These are phyloP conservation scores for Lipomyces lipofer DNA, from an alignment of 805 yeast species.

Conservation along the genomic window DNA sequence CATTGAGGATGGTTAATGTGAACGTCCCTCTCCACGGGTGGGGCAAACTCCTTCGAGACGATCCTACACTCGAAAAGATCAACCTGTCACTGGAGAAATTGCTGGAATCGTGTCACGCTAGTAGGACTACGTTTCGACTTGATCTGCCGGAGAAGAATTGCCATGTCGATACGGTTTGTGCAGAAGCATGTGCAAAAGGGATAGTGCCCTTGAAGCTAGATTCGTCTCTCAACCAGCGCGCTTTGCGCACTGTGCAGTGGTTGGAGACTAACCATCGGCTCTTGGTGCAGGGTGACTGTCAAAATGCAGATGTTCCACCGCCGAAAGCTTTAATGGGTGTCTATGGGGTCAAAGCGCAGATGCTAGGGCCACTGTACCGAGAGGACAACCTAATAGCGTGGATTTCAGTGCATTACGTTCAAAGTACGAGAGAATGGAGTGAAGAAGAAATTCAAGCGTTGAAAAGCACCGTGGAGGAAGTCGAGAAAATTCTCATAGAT, in stretches of 20 bases:
- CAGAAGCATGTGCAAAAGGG: constrained; percentile 17
- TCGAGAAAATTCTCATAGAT: neutral
- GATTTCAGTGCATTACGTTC: constrained; percentile 18
- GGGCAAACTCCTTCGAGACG: constrained; percentile 17
- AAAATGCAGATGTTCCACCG: constrained; percentile 12
- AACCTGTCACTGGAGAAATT: constrained; percentile 1
- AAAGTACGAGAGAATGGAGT: constrained; percentile 10
- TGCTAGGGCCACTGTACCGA: constrained; percentile 11
- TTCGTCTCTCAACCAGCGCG: constrained; percentile 20
- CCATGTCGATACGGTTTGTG: constrained; percentile 16
- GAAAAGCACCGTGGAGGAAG: neutral
- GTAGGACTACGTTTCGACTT: constrained; percentile 14
- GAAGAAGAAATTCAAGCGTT: constrained; percentile 3
- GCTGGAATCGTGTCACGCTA: constrained; percentile 2
- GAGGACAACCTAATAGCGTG: constrained; percentile 13
- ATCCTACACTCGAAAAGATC: constrained; percentile 7
- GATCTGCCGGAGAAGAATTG: constrained; percentile 17
- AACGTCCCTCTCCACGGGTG: constrained; percentile 14
- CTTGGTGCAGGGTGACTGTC: constrained; percentile 17
- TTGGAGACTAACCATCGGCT: constrained; percentile 12
- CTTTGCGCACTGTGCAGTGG: constrained; percentile 17
- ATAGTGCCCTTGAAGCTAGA: constrained; percentile 10
- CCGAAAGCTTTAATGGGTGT: constrained; percentile 16
- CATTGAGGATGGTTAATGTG: constrained; percentile 16
- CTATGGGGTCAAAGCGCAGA: constrained; percentile 22